phyloP scores from a whole-genome alignment of 31 red algal species.

The Bonnemaisonia californica region DNA sequence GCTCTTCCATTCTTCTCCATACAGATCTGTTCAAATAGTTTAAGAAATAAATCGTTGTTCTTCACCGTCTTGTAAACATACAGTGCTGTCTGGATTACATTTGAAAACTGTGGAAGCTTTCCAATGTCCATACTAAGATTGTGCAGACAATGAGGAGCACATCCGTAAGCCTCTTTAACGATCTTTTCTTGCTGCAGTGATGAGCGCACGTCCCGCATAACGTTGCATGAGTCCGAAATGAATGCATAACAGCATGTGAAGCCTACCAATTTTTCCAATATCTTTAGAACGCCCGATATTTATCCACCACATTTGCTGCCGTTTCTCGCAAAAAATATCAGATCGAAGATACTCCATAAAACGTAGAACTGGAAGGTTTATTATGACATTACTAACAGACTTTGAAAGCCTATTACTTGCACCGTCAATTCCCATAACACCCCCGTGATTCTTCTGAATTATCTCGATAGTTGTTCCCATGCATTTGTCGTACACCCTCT shows the following conservation, averaged over 20 bases:
- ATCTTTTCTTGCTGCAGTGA: conserved; percentile 5
- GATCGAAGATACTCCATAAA: conserved; percentile 38
- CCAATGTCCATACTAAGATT: conserved; percentile 42
- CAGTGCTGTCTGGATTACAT: conserved; percentile 16
- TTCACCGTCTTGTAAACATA: conserved; percentile 23
- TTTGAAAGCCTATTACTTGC: conserved; percentile 29
- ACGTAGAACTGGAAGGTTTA: conserved; percentile 2
- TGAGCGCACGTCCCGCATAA: conserved; percentile 25
- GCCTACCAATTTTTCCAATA: background rate
- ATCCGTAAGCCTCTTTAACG: conserved; percentile 12
- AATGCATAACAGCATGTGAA: too few species aligned
- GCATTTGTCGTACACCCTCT: conserved; percentile 10
- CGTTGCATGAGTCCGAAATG: too few species aligned
- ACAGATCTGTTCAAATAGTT: conserved; percentile 16
- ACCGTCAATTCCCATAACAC: conserved; percentile 22
- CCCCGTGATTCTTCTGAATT: conserved; percentile 9
- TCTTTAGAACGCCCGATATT: too few species aligned
- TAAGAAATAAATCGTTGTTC: background rate
- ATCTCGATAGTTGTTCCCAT: background rate
- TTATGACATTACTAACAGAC: conserved; percentile 27
- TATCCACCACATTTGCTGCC: background rate
- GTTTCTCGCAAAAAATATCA: background rate
- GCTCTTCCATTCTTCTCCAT: conserved; percentile 6
- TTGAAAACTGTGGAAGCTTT: background rate
- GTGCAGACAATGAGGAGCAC: conserved; percentile 30